Base-by-base conservation (phyloP, 768 basidiomycete genomes). In the Phaeolepiota aurea region DNA sequence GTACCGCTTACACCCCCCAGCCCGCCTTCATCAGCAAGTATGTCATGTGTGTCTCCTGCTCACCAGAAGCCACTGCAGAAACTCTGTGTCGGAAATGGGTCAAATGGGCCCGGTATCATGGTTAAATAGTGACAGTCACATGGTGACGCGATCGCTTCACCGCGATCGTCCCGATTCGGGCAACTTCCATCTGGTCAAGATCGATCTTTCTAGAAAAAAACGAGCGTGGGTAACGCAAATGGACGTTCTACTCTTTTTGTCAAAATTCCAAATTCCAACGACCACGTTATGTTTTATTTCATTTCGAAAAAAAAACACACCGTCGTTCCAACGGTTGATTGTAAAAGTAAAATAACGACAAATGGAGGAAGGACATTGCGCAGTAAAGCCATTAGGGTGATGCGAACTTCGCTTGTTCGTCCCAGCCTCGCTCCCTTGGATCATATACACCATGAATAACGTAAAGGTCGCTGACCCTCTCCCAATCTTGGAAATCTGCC, bases 381-480 rank as follows among this genome's bases (percentile, higher is more conserved):
- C 33, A 35, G 33, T 35, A 35, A 35, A 9, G 9, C 33, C 33
- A 16, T 14, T 31, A n/a, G n/a, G n/a, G 9, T 35, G 33, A 35
- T 35, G 33, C 33, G 15, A 35, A 35, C 33, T 35, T 35, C 16
- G 33, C 33, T 15, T 35, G 18, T 35, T 35, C 33, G 15, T 35
- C 18, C 15, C 33, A 35, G 12, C 33, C 33, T 35, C 33, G 33
- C 18, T 19, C 18, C 15, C 33, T 35, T 19, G 12, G 33, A 28
- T n/a, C 25, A 28, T 7, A n/a, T n/a, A n/a, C n/a, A n/a, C 25
- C 25, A 28, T 7, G n/a, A 28, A 28, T 28, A 28, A 28, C 25
- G 25, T 28, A 28, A 28, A n/a, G n/a, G n/a, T n/a, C n/a, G n/a
- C n/a, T n/a, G n/a, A n/a, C n/a, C 25, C 25, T 28, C n/a, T 28